phyloP scores from a whole-genome alignment of 2,329 filamentous ascomycete species.

The Cladosporium sp. region DNA sequence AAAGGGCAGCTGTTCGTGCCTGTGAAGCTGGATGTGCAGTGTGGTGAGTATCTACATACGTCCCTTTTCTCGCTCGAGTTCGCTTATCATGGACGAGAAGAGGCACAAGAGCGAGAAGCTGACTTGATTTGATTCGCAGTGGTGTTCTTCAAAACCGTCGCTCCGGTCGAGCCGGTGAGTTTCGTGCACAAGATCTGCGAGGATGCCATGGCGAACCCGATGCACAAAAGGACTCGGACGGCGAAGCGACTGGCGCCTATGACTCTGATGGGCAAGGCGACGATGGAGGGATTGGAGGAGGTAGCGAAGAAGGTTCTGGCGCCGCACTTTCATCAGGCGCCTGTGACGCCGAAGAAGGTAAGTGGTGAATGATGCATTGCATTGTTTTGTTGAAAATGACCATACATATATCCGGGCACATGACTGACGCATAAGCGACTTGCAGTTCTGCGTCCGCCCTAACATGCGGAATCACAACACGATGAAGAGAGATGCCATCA shows the following conservation, averaged over 20 bases:
- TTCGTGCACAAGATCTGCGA: slow-evolving; percentile 62
- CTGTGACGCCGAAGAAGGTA: slow-evolving; percentile 56
- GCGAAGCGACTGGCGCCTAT: slow-evolving; percentile 64
- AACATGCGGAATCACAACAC: slow-evolving; percentile 72
- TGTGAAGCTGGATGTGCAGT: slow-evolving; percentile 58
- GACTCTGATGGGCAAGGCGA: slow-evolving; percentile 65
- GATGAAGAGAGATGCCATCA: slow-evolving; percentile 68
- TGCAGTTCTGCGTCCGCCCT: slow-evolving; percentile 80
- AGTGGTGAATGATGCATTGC: slow-evolving; percentile 26
- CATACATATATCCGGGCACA: neutral
- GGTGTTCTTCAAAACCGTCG: slow-evolving; percentile 59
- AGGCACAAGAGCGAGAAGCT: neutral
- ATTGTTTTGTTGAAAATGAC: neutral
- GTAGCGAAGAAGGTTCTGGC: slow-evolving; percentile 65
- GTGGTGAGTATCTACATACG: slow-evolving; percentile 44
- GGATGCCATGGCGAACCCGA: slow-evolving; percentile 54
- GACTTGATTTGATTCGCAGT: slow-evolving; percentile 42
- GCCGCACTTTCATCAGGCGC: slow-evolving; percentile 62
- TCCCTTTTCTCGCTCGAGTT: neutral
- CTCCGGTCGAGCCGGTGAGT: slow-evolving; percentile 61
- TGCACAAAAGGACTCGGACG: slow-evolving; percentile 58
- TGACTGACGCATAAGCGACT: neutral
- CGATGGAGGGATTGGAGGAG: slow-evolving; percentile 66
- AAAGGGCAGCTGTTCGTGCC: slow-evolving; percentile 54
- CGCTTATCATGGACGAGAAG: slow-evolving; percentile 8